Evolutionary conservation across 805 yeast genomes (phyloP), one percentile per base, ranked within the genome.

Genomic region (Tetrapisispora phaffii): DNA sequence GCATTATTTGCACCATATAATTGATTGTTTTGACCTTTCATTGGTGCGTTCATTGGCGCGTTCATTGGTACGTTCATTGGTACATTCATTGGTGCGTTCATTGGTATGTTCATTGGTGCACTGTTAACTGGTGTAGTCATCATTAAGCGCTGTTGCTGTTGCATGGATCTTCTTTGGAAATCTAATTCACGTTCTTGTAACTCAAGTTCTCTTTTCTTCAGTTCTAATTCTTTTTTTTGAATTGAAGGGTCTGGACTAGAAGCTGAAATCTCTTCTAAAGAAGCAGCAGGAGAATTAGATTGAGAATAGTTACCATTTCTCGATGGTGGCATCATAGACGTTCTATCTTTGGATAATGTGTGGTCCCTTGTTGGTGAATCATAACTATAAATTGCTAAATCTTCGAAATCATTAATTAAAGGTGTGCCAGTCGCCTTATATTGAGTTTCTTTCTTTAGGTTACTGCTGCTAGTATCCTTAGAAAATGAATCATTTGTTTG

Each of bases 151-250:
- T 45, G 36, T 17, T 50, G 55, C 36, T 53, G 54, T 44, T 57
- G 57, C 13, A 57, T 54, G 5, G 63, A 54, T 24, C 56, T 52
- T 48, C 53, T 61, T 51, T 60, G 60, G 7, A 59, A 50, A 24
- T 59, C 62, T 24, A 59, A 39, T 49, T 64, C 67, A 9, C 62
- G 54, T 47, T 64, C 67, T 53, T 63, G 63, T 48, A 64, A 47
- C 23, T 62, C 62, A 39, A 64, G 43, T 46, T 64, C 68, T 44
- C 57, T 61, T 33, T 52, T 55, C 33, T 61, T 59, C 22, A 64
- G 45, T 38, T 62, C 66, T 33, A 64, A 41, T 39, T 62, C 66
- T 32, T 60, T 57, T 40, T 58, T 60, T 41, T 59, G 57, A 39
- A 62, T 38, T 3, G 52, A 57, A 28, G 37, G 36, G 7, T 45